Evolutionary conservation across 768 basidiomycete species (phyloP), one percentile per base, ranked within the genome.

Genomic region (Stropharia rugosoannulata): DNA sequence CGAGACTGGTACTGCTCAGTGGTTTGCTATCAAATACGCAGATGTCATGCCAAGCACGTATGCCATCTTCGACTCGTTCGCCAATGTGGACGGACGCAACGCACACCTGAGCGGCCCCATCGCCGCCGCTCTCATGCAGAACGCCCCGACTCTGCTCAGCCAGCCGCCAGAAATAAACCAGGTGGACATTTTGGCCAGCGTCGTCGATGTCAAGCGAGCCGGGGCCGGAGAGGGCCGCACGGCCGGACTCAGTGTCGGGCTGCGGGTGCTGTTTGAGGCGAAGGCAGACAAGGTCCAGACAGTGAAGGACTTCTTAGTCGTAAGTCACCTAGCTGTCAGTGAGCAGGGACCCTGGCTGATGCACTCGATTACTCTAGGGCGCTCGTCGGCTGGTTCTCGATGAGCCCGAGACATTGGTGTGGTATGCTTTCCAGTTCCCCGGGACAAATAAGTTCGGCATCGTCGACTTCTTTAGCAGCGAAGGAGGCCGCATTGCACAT

Each of bases 61-160:
- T 59, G 70, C 70, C 41, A 69, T 75, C 55, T 73, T 77, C 64
- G 74, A 77, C 62, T 73, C 74, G 6, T 75, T 74, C 64, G 64
- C 66, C 2, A 58, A 62, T 5, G 68, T 70, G 47, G 49, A 54
- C 27, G 74, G 71, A 2, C 66, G 74, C 10, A 41, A 57, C 8
- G 71, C 71, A 8, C 75, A 77, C 59, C 62, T 74, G 2, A 37
- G 40, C 7, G 74, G 74, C 19, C 65, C 70, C 48, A 65, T 74
- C 43, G 73, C 72, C 11, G 66, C 58, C 22, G 73, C 72, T n/a
- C 62, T 77, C 36, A 61, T 67, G 60, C 68, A 59, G n/a, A 70
- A 74, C 52, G 70, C 70, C 3, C 57, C 62, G 15, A 53, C 51
- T 36, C 63, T 75, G 9, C 60, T 75, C 13, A 59, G 55, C 10